These are phyloP conservation scores for Telopea speciosissima DNA, from an alignment of 177 flowering plant genomes.

Conservation along the genomic window DNA sequence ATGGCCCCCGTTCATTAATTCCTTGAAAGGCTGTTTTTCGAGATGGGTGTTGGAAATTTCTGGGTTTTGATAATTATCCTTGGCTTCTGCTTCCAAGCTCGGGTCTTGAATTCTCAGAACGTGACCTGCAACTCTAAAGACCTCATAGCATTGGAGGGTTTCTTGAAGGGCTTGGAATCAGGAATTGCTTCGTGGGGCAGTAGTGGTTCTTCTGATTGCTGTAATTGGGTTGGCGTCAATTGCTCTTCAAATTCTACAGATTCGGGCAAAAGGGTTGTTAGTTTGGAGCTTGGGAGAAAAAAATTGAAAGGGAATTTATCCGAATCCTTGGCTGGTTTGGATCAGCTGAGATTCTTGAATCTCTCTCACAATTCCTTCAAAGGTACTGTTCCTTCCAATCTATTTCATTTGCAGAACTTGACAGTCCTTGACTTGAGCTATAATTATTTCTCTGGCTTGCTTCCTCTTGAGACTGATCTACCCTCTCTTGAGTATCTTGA, in stretches of 20 bases:
- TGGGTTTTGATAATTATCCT: conserved; percentile 8
- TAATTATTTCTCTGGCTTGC: conserved; percentile 19
- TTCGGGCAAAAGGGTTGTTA: conserved; percentile 18
- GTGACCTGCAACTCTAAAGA: conserved; percentile 15
- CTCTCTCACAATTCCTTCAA: conserved; percentile 32
- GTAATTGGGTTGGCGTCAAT: conserved; percentile 36
- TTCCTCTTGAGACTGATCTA: conserved; percentile 14
- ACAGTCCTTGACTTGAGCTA: conserved; percentile 29
- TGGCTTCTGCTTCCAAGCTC: conserved; percentile 9
- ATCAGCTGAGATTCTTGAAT: conserved; percentile 29
- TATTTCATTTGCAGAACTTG: conserved; percentile 27
- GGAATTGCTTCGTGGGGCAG: conserved; percentile 13
- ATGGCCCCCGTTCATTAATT: not conserved
- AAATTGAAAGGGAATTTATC: conserved; percentile 24
- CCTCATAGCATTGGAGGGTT: conserved; percentile 14
- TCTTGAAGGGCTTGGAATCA: conserved; percentile 15
- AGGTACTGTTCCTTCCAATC: conserved; percentile 23
- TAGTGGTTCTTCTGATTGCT: conserved; percentile 22
- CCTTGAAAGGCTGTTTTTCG: not conserved
- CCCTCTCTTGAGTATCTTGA: conserved; percentile 20
- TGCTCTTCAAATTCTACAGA: conserved; percentile 14
- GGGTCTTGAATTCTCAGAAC: conserved; percentile 15
- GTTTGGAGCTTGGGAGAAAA: conserved; percentile 19
- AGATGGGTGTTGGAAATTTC: conserved; percentile 14
- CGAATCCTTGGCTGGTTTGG: conserved; percentile 27